These are phyloP conservation scores for Thermothielavioides terrestris DNA, from an alignment of 495 filamentous ascomycete species.

Conservation along the genomic window DNA sequence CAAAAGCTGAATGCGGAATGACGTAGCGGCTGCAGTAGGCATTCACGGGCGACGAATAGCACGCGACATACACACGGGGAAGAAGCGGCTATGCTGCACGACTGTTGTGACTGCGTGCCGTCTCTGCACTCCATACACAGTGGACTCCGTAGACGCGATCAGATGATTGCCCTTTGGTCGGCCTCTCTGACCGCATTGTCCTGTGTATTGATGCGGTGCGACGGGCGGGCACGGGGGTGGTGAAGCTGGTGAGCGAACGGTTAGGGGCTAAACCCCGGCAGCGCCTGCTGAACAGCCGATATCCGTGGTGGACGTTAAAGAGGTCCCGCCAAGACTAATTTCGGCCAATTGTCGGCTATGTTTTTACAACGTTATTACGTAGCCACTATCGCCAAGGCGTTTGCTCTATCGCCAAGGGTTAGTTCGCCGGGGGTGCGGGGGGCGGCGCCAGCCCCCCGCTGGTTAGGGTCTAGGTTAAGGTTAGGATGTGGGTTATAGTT, in stretches of 20 bases:
- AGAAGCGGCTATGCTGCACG: neutral
- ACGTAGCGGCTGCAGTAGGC: slow-evolving; percentile 1
- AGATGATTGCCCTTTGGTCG: slow-evolving; percentile 1
- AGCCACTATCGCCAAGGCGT: too few species aligned
- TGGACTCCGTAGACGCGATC: neutral
- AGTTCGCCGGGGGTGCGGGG: too few species aligned
- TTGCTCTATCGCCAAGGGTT: too few species aligned
- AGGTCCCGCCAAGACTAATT: too few species aligned
- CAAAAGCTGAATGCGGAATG: neutral
- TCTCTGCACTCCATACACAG: too few species aligned
- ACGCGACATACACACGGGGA: neutral
- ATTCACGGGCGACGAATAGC: neutral
- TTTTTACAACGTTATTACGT: too few species aligned
- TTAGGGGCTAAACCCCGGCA: neutral
- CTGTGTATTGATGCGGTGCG: neutral
- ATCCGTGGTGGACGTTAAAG: too few species aligned
- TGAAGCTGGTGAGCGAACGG: neutral
- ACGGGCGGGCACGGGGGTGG: neutral
- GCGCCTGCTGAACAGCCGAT: neutral
- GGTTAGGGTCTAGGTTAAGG: too few species aligned
- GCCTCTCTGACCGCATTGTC: neutral
- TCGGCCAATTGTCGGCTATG: too few species aligned
- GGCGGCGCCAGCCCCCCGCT: too few species aligned
- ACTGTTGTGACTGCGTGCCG: too few species aligned
- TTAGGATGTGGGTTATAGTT: too few species aligned